Evolutionary conservation across 495 filamentous ascomycete genomes (phyloP).

Genomic region (Aspergillus saccharolyticus): DNA sequence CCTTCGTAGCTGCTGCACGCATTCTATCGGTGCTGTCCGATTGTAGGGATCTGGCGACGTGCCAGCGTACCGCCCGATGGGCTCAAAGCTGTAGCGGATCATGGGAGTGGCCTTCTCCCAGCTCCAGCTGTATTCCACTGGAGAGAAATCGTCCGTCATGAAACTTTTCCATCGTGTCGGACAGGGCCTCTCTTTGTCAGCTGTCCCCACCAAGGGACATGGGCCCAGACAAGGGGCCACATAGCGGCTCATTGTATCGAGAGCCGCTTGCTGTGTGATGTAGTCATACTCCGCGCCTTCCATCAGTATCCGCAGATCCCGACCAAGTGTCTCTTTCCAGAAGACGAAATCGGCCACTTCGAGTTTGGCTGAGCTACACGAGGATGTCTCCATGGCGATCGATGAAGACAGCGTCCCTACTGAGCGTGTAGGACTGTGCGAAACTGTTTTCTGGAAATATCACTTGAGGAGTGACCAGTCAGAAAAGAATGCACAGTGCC

Average conservation of each 20-base stretch:
- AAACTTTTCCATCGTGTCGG: neutral
- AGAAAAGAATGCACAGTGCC: too few species aligned
- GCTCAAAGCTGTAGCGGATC: constrained; percentile 5
- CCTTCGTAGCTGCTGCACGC: neutral
- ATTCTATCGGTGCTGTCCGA: neutral
- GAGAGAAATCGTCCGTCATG: constrained; percentile 6
- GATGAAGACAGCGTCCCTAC: neutral
- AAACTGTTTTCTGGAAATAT: neutral
- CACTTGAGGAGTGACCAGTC: too few species aligned
- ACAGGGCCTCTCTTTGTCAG: neutral
- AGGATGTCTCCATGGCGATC: neutral
- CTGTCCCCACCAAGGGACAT: neutral
- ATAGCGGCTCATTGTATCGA: neutral
- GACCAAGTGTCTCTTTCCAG: neutral
- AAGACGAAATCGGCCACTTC: neutral
- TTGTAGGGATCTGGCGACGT: neutral
- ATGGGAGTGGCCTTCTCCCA: neutral
- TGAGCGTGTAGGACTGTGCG: neutral
- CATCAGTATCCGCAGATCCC: neutral
- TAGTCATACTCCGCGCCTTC: neutral
- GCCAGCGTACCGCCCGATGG: neutral
- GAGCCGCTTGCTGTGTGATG: neutral
- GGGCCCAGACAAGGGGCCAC: neutral
- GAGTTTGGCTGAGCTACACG: neutral
- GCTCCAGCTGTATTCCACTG: neutral